A percentile compares a stretch with the other conserved stretches of the same genome.
phyloP scores from a whole-genome alignment of 306 rosid species.

The Glycine soja region DNA sequence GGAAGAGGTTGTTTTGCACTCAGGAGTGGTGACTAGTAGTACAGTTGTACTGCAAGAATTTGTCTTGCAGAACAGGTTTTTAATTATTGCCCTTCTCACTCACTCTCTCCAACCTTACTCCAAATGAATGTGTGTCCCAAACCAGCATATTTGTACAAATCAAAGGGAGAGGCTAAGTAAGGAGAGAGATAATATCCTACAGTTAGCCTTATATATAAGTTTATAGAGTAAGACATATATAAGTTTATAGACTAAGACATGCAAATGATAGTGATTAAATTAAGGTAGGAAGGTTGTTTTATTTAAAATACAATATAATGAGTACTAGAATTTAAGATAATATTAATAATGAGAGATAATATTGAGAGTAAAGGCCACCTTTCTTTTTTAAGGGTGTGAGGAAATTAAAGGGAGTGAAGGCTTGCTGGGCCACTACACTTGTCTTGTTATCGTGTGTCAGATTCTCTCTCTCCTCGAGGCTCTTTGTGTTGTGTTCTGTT shows the following conservation, averaged over 20 bases:
- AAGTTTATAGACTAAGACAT: conserved; percentile 16
- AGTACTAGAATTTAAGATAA: too few relatives aligned
- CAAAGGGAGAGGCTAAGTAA: conserved; percentile 20
- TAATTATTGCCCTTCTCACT: conserved; percentile 66
- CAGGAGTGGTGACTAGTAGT: conserved; percentile 49
- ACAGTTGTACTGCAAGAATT: conserved; percentile 30
- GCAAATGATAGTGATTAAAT: conserved; percentile 15
- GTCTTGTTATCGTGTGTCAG: conserved; percentile 63
- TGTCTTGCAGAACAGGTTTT: conserved; percentile 62
- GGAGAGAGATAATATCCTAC: conserved; percentile 50
- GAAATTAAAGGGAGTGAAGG: conserved; percentile 57
- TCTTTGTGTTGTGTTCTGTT: conserved; percentile 36
- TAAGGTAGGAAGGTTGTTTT: conserved; percentile 27
- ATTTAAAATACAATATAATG: too few relatives aligned
- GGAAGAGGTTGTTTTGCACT: conserved; percentile 34
- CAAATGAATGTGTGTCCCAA: conserved; percentile 48
- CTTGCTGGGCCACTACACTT: conserved; percentile 68
- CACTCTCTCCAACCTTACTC: conserved; percentile 48
- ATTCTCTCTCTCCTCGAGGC: conserved; percentile 46
- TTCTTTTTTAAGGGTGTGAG: conserved; percentile 33
- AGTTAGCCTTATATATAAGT: background rate
- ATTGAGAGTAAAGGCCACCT: conserved; percentile 3
- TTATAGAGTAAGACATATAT: background rate
- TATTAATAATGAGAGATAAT: background rate
- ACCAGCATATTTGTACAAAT: conserved; percentile 33